phyloP scores from a whole-genome alignment of 2,329 filamentous ascomycete genomes.

The Pseudopithomyces maydicus region DNA sequence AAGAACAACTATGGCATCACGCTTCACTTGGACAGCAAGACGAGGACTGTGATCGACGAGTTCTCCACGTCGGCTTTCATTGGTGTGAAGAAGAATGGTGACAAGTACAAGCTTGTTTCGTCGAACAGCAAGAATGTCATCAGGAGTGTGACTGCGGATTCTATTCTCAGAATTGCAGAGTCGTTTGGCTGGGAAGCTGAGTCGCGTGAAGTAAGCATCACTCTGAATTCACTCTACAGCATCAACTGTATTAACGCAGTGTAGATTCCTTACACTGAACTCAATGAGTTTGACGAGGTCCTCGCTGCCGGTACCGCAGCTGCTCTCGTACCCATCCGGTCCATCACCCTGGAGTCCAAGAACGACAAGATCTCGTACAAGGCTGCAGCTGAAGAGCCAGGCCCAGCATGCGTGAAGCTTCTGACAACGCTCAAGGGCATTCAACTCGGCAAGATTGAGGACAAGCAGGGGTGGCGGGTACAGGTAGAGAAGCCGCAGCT shows the following conservation, averaged over 20 bases:
- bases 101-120: conserved; percentile 74
- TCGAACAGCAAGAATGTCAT: conserved; percentile 89
- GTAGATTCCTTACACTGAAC: conserved; percentile 69
- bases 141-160: conserved; percentile 82
- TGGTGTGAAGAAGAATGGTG: conserved; percentile 69
- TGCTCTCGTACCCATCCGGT: conserved; percentile 87
- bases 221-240: conserved; percentile 11
- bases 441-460: conserved; percentile 78
- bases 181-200: conserved; percentile 86
- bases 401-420: conserved; percentile 73
- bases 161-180: conserved; percentile 74
- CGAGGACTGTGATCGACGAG: conserved; percentile 86
- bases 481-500: conserved; percentile 49
- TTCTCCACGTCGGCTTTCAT: conserved; percentile 96
- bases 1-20: conserved; percentile 89
- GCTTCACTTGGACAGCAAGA: conserved; percentile 86
- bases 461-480: conserved; percentile 75
- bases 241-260: neutral
- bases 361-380: conserved; percentile 62
- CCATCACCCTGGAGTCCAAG: conserved; percentile 74
- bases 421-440: conserved; percentile 80
- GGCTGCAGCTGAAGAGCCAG: conserved; percentile 68
- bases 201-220: conserved; percentile 64
- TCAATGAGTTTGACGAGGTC: conserved; percentile 72
- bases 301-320: conserved; percentile 92